These are phyloP conservation scores for Aspergillus wentii DNA, from an alignment of 495 filamentous ascomycete genomes.

Conservation along the genomic window DNA sequence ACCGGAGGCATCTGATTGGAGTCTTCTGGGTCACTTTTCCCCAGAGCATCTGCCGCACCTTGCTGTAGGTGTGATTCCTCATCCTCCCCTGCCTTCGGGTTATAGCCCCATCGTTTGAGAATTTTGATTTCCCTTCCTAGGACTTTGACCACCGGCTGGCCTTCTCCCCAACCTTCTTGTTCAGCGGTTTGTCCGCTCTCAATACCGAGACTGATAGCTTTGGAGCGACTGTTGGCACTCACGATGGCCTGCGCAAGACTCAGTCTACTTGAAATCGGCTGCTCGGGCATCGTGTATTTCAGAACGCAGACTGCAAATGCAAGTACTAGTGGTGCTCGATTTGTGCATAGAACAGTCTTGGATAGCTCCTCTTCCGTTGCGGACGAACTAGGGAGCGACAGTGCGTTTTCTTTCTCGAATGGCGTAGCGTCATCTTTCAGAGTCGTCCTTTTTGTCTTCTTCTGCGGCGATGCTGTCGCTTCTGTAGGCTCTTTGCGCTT, in stretches of 20 bases:
- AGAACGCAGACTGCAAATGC: conserved; percentile 72
- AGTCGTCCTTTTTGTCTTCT: conserved; percentile 13
- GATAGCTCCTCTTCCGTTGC: conserved; percentile 55
- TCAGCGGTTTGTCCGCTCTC: conserved; percentile 62
- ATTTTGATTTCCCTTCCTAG: conserved; percentile 69
- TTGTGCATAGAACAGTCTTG: conserved; percentile 59
- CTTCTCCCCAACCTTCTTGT: conserved; percentile 67
- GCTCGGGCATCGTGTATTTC: conserved; percentile 75
- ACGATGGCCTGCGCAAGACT: conserved; percentile 77
- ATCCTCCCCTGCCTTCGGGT: conserved; percentile 48
- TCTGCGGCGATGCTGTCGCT: conserved; percentile 14
- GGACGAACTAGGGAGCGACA: conserved; percentile 52
- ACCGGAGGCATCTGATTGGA: conserved; percentile 41
- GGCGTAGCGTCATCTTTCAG: conserved; percentile 36
- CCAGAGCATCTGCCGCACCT: conserved; percentile 11
- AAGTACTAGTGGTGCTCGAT: conserved; percentile 74
- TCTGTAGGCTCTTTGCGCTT: conserved; percentile 41
- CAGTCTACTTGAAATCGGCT: conserved; percentile 73
- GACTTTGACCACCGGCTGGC: conserved; percentile 64
- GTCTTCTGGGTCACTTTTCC: conserved; percentile 9
- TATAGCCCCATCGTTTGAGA: conserved; percentile 72
- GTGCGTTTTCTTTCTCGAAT: conserved; percentile 57
- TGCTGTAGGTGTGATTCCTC: conserved; percentile 3
- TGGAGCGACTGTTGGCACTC: conserved; percentile 68
- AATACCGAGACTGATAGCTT: conserved; percentile 69